Base-by-base conservation (phyloP, 2,329 filamentous ascomycete genomes). In the Colletotrichum liriopes region DNA sequence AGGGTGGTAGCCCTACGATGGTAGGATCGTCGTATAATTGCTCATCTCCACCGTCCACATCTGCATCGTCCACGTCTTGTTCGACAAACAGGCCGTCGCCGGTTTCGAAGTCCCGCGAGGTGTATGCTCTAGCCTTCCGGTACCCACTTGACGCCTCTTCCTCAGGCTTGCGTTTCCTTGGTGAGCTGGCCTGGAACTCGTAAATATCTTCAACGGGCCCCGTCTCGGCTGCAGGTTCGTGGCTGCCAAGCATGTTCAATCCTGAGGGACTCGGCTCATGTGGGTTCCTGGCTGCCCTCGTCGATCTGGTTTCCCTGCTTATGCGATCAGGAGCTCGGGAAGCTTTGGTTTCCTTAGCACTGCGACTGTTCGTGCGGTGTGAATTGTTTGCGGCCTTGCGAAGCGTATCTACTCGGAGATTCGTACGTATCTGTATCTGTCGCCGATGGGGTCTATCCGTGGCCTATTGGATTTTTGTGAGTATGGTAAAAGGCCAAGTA, bases 21-120 rank as follows among this genome's bases (percentile, higher is more conserved):
- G 65, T 72, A 9, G 69, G 69, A 18, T 72, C 69, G 29, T 72
- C 52, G 58, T 72, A 72, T 8, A 67, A 26, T 5, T 35, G 51
- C 26, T 43, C 60, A 35, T 56, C 49, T 29, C 16, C 52, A 5
- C n/a, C 52, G 14, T 49, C n/a, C 43, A 26, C 39, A 12, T 65
- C 62, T 35, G 12, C 9, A 23, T 23, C 39, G 5, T 56, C 49
- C 26, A 6, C 35, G 20, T 56, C 62, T 43, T 54, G 62, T 39
- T 45, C 26, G 26, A 65, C 62, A 45, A 56, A 65, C 20, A 56
- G 51, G 5, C 62, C 62, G 37, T 56, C 11, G 12, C 39, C 37
- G 14, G 26, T 26, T 29, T 47, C 51, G 2, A 39, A 18, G 18
- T 35, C 18, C 37, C 12, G 26, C 35, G 18, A 29, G 8, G n/a